Base-by-base conservation (phyloP, 495 filamentous ascomycete genomes). In the Penicillium subrubescens region DNA sequence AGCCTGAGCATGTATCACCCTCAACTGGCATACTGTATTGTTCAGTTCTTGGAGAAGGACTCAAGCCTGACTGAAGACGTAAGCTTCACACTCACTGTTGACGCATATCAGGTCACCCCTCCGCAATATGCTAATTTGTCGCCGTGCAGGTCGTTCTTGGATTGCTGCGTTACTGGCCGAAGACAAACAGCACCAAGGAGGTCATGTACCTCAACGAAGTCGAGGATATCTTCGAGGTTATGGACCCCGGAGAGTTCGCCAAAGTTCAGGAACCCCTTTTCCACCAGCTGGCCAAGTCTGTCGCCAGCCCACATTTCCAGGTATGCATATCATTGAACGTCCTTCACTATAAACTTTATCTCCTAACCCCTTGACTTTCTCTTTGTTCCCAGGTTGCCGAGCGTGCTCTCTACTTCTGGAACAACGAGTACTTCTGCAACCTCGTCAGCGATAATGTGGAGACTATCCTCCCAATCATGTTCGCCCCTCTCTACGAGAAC, bases 351-450 rank as follows among this genome's bases (percentile, higher is more conserved):
- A 17, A 23, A 21, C 39, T 44, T 15, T 17, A 15, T n/a, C 31
- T 46, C 21, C 39, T 39, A 31, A 12, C 35, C 21, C 48, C 6
- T 29, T 52, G 39, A 59, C 14, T 39, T 34, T 34, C 15, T 10
- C 23, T 41, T 37, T 19, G 34, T n/a, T 41, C 17, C 65, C 65
- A 90, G 88, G 95, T 99, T 48, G 95, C 95, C 35, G 95, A 99
- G 75, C 87, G 95, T 67, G 95, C 96, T 2, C 87, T 99, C 27
- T 99, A 99, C 80, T 99, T 98, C 83, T 99, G 95, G 95, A 99
- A 99, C 79, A 99, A 99, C 73, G 95, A 99, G 74, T 99, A 99
- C 71, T 99, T 99, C 82, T 99, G 95, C 83, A 99, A 99, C 72
- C 82, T 99, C 60, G 95, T 99, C 59, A 97, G 94, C 83, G 95